Percentiles rank a stretch among this genome's conserved stretches.
Evolutionary conservation across 2,329 filamentous ascomycete genomes (phyloP).

Genomic region (Alternaria dauci): DNA sequence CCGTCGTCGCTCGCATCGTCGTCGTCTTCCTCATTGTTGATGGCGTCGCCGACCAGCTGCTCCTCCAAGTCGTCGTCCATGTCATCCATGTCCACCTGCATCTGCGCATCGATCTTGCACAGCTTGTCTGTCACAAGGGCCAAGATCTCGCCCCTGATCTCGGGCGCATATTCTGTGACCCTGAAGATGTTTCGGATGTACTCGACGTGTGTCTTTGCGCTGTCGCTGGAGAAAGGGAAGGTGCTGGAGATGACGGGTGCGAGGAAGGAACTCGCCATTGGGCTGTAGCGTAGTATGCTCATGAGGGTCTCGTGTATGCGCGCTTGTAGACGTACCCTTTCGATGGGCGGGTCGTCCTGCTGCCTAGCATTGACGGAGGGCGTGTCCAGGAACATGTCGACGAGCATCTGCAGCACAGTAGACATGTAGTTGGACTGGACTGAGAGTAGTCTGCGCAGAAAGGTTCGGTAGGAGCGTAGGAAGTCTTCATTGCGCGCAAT

Average conservation of each 20-base stretch:
- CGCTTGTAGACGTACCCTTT: conserved; percentile 70
- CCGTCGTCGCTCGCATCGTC: conserved; percentile 72
- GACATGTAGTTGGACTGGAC: conserved; percentile 82
- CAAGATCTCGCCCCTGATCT: conserved; percentile 80
- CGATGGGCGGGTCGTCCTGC: conserved; percentile 65
- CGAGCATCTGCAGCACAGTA: conserved; percentile 79
- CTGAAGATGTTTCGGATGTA: conserved; percentile 86
- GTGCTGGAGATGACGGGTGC: conserved; percentile 71
- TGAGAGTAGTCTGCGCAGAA: conserved; percentile 73
- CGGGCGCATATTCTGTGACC: conserved; percentile 78
- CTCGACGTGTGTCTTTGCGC: conserved; percentile 80
- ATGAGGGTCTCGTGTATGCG: conserved; percentile 79
- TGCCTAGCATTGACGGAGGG: conserved; percentile 64
- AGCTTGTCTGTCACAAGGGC: conserved; percentile 84
- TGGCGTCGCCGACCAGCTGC: conserved; percentile 69
- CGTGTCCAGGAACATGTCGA: conserved; percentile 75
- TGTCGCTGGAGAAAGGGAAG: conserved; percentile 81
- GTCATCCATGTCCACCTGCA: conserved; percentile 92
- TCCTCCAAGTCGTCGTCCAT: conserved; percentile 87
- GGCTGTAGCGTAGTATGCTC: conserved; percentile 81
- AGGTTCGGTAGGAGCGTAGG: conserved; percentile 63
- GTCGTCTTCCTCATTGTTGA: conserved; percentile 55
- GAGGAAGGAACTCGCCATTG: conserved; percentile 76
- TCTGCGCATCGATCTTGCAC: conserved; percentile 94
- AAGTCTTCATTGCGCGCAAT: conserved; percentile 68